Base-by-base conservation (phyloP, 768 basidiomycete species). In the Psilocybe cubensis region DNA sequence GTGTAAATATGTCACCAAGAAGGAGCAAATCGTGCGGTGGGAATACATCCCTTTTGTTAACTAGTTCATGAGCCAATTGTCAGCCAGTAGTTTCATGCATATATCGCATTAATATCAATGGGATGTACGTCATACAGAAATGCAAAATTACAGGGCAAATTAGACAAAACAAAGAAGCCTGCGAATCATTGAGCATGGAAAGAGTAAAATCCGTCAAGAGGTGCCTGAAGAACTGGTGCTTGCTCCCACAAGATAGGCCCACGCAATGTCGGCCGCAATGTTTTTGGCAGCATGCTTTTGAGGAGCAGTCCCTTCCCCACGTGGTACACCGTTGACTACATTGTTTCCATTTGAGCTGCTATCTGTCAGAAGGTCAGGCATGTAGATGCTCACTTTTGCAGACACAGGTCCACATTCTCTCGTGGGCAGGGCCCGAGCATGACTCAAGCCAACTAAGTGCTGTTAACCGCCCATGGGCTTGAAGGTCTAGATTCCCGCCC, bases 401-500 rank as follows among this genome's bases (percentile, higher is more conserved):
- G 4, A 79, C 61, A 2, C 74, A 79, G 1, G 76, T 86, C 87
- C 87, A 89, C 35, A 68, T 64, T 5, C 79, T 81, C 3, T 68
- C 70, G 52, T 85, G 76, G 11, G 69, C 70, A 0, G 75, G 74
- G 0, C 85, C 86, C 9, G 68, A 68, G 4, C 63, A 66, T 0
- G 72, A 74, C 44, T 87, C 83, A 20, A 74, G 65, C 85, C 86
- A 90, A 62, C 78, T 84, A 25, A 89, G 75, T 25, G 80, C 64
- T 17, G 79, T 55, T 31, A 75, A 65, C 29, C 72, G 71, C 12
- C 74, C 72, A 38, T 67, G 71, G n/a, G 69, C 71, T 66, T 87
- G 85, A 23, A 90, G 74, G 69, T 85, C 88, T 88, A 55, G 45
- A 52, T 38, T 20, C 27, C 31, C 42, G 33, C 25, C 50, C 45